A percentile compares a stretch with the other conserved stretches of the same genome.
phyloP scores from a whole-genome alignment of 305 asterid genomes.

The Fraxinus velutina region DNA sequence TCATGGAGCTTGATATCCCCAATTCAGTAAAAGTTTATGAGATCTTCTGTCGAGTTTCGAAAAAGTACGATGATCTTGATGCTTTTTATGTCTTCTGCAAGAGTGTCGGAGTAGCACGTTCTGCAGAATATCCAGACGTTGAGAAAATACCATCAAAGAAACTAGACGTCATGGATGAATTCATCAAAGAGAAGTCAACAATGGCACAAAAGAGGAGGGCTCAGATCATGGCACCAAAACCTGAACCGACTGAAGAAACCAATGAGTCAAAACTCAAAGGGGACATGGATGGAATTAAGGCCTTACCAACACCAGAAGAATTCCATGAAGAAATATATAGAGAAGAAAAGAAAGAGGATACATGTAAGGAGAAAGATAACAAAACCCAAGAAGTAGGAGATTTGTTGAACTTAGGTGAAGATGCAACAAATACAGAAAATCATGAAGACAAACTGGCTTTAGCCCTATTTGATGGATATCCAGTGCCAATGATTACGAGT shows the following conservation, averaged over 20 bases:
- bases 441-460: conserved; percentile 59
- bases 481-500: conserved; percentile 25
- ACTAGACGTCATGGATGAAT: conserved; percentile 84
- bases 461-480: conserved; percentile 61
- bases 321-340: conserved; percentile 20
- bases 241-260: conserved; percentile 21
- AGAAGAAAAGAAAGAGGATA: conserved; percentile 24
- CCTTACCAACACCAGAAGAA: conserved; percentile 70
- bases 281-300: conserved; percentile 57
- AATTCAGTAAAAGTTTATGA: conserved; percentile 60
- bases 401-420: conserved; percentile 62
- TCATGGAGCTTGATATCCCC: conserved; percentile 64
- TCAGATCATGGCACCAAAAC: conserved; percentile 24
- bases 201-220: conserved; percentile 30
- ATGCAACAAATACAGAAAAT: conserved; percentile 47
- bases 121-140: conserved; percentile 77
- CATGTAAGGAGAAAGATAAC: conserved; percentile 7
- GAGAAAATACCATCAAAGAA: conserved; percentile 66
- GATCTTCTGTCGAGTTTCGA: conserved; percentile 60
- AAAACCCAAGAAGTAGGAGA: conserved; percentile 51
- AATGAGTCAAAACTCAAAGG: conserved; percentile 33
- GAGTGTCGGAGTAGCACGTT: conserved; percentile 52
- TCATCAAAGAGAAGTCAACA: conserved; percentile 52
- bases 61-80: conserved; percentile 81
- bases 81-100: conserved; percentile 64